Evolutionary conservation across 2,329 filamentous ascomycete species (phyloP), one percentile per base, ranked within the genome.

Genomic region (Diaporthe humulicola): DNA sequence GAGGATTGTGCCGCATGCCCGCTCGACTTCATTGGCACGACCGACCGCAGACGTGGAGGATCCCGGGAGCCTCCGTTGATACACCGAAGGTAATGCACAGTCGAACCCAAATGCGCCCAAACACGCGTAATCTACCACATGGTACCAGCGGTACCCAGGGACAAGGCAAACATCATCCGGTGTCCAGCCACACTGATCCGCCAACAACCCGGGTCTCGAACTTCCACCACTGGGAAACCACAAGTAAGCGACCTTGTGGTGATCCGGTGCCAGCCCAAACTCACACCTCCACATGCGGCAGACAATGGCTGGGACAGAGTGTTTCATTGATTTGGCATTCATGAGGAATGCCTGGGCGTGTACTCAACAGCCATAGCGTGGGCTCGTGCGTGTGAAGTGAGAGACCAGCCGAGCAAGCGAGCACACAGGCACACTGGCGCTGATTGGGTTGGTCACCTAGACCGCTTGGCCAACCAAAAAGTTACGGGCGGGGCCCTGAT

Each of bases 151-250:
- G 45, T 25, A 38, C 33, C 60, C 38, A 54, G 33, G 48, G 48
- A 25, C 40, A 60, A 60, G 57, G 57, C 69, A 52, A 71, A 54
- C 60, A 66, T 54, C 36, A 50, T 56, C 36, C 48, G 36, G 33
- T 56, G 50, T 72, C 50, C 57, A 72, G 57, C 70, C 70, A 72
- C 70, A 64, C 57, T 56, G n/a, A 64, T 54, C 70, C 28, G 54
- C 57, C 40, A 40, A 28, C 58, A 40, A 45, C 33, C 54, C 64
- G 64, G 64, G 64, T 52, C 33, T 54, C 64, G 45, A 69, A 69
- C 64, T 69, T 69, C 64, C 64, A 69, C 64, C 64, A 69, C 33
- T 69, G 64, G 64, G 64, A 54, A 40, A 38, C 45, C 48, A 69
- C 33, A 40, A 69, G 33, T n/a, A 54, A 40, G 48, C 45, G 48